Percentiles rank a stretch among this genome's conserved stretches.
Conservation (phyloP, 495 filamentous ascomycete genomes). For the Thermothielavioides terrestris region DNA sequence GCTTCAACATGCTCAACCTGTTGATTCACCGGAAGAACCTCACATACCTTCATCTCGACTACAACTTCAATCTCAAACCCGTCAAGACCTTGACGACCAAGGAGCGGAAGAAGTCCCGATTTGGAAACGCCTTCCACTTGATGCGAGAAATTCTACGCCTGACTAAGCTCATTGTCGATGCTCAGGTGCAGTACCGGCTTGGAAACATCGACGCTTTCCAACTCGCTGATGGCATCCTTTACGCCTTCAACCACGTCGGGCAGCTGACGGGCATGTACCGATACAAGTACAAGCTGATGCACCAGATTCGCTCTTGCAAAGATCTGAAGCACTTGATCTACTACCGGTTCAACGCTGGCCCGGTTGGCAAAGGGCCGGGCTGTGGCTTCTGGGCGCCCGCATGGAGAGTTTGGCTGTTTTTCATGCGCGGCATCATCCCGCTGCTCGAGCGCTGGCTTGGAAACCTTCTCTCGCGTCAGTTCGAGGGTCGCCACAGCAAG, state of each 20-base stretch:
- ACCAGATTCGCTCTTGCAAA: slow-evolving; percentile 98
- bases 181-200: slow-evolving; percentile 94
- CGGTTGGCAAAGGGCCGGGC: slow-evolving; percentile 95
- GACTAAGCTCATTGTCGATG: slow-evolving; percentile 97
- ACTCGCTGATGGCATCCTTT: slow-evolving; percentile 94
- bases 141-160: slow-evolving; percentile 98
- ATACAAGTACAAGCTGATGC: slow-evolving; percentile 99
- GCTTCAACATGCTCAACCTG: slow-evolving; percentile 98
- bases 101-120: slow-evolving; percentile 98
- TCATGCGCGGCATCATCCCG: slow-evolving; percentile 98
- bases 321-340: slow-evolving; percentile 99
- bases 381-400: slow-evolving; percentile 99
- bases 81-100: slow-evolving; percentile 99
- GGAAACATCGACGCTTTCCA: slow-evolving; percentile 99
- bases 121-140: slow-evolving; percentile 98
- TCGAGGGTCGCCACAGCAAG: slow-evolving; percentile 98
- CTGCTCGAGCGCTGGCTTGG: slow-evolving; percentile 96
- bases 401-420: slow-evolving; percentile 99
- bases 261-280: slow-evolving; percentile 99
- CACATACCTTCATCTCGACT: slow-evolving; percentile 97
- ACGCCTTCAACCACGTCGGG: slow-evolving; percentile 98
- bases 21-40: slow-evolving; percentile 98
- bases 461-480: slow-evolving; percentile 92
- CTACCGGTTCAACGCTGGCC: slow-evolving; percentile 96
- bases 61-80: slow-evolving; percentile 99